Evolutionary conservation across 441 rosid species (phyloP).

Genomic region (Gossypium laxum): DNA sequence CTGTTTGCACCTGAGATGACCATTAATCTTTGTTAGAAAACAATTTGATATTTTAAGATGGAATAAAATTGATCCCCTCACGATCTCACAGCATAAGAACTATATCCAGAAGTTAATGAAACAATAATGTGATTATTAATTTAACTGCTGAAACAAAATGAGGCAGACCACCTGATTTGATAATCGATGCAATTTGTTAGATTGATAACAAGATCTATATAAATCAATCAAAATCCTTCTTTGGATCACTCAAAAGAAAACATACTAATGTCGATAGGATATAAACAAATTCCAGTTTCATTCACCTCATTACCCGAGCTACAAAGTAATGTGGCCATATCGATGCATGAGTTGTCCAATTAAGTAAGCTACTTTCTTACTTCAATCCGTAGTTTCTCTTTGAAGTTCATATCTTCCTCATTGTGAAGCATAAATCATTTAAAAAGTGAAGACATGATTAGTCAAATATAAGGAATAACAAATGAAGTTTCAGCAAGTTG

Average conservation of each 20-base stretch:
- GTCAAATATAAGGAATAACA: neutral
- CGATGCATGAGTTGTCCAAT: conserved; percentile 41
- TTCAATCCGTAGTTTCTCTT: conserved; percentile 55
- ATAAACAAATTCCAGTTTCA: neutral
- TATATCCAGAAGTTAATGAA: neutral
- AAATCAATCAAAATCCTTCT: neutral
- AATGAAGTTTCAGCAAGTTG: neutral
- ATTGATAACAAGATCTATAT: neutral
- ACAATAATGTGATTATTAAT: neutral
- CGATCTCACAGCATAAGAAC: neutral
- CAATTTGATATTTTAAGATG: neutral
- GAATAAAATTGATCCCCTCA: neutral
- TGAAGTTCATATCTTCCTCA: conserved; percentile 63
- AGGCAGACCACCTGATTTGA: neutral
- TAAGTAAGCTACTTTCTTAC: conserved; percentile 45
- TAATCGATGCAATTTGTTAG: neutral
- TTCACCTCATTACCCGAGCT: conserved; percentile 64
- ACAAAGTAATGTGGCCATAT: conserved; percentile 66
- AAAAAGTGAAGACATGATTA: neutral
- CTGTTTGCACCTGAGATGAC: conserved; percentile 55
- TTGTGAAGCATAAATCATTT: conserved; percentile 36
- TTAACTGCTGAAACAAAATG: neutral
- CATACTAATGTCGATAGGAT: neutral
- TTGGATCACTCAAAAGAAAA: neutral
- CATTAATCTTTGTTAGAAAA: conserved; percentile 3